These are phyloP conservation scores for Trichoderma gamsii DNA, from an alignment of 495 filamentous ascomycete species.

Conservation along the genomic window DNA sequence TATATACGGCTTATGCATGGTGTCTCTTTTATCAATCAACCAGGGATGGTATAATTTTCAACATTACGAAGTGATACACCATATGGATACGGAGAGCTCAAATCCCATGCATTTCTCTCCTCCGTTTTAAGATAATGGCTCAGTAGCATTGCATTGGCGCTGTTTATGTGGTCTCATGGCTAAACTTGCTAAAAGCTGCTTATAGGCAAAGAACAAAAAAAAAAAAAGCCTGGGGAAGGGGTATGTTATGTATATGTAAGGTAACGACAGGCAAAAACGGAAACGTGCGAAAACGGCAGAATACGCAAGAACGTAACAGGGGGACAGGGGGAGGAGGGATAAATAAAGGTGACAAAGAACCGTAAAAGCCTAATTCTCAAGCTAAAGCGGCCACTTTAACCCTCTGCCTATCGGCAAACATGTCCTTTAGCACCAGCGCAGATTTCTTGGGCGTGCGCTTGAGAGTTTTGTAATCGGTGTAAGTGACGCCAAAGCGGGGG, in stretches of 20 bases:
- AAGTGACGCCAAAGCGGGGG: constrained; percentile 14
- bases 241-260: no score
- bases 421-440: constrained; percentile 24
- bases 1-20: background rate
- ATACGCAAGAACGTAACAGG: background rate
- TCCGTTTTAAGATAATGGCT: no score
- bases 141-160: no score
- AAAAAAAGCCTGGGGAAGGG: no score
- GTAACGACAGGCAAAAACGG: no score
- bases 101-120: no score
- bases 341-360: background rate
- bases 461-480: constrained; percentile 17
- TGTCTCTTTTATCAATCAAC: background rate
- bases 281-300: background rate
- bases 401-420: constrained; percentile 1
- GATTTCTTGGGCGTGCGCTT: constrained; percentile 32
- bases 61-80: background rate
- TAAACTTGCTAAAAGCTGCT: no score
- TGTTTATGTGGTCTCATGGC: no score
- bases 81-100: no score
- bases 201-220: no score
- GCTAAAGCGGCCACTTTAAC: background rate
- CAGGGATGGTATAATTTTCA: background rate
- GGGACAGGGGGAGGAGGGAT: background rate
- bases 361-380: background rate